Conservation (phyloP, 106 monocot genomes). For the Posidonia australis region DNA sequence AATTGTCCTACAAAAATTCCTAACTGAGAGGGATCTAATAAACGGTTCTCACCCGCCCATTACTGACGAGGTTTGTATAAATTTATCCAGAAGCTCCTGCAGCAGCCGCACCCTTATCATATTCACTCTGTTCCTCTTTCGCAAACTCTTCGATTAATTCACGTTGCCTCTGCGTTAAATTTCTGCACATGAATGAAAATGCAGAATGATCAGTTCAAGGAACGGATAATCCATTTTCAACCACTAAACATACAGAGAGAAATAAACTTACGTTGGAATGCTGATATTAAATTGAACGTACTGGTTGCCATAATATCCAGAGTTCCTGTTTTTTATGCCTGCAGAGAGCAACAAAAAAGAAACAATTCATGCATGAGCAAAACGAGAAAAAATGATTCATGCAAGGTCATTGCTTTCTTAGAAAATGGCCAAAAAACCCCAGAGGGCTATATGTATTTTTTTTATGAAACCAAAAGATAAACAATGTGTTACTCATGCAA, state of each 20-base stretch:
- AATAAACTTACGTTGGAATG: slow-evolving; percentile 46
- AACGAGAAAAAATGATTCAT: no score
- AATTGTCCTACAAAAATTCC: slow-evolving; percentile 9
- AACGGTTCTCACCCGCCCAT: not conserved
- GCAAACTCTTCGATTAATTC: slow-evolving; percentile 52
- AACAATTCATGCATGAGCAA: not conserved
- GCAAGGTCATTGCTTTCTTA: not conserved
- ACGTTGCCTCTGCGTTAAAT: slow-evolving; percentile 46
- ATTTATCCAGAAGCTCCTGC: slow-evolving; percentile 33
- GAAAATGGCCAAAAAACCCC: not conserved
- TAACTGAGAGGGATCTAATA: not conserved
- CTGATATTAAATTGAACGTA: slow-evolving; percentile 73
- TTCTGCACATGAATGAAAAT: slow-evolving; percentile 18
- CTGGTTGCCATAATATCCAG: slow-evolving; percentile 59
- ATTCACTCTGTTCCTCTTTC: slow-evolving; percentile 32
- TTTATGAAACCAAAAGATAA: no score
- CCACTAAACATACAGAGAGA: not conserved
- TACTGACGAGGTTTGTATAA: not conserved
- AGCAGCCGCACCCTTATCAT: slow-evolving; percentile 17
- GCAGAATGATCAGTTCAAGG: not conserved
- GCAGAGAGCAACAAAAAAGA: not conserved
- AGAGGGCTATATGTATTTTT: no score
- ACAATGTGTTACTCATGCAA: no score
- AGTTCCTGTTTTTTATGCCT: slow-evolving; percentile 67
- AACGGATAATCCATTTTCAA: not conserved